Conservation (phyloP, 2,329 filamentous ascomycete species). For the Penicillium concentricum region DNA sequence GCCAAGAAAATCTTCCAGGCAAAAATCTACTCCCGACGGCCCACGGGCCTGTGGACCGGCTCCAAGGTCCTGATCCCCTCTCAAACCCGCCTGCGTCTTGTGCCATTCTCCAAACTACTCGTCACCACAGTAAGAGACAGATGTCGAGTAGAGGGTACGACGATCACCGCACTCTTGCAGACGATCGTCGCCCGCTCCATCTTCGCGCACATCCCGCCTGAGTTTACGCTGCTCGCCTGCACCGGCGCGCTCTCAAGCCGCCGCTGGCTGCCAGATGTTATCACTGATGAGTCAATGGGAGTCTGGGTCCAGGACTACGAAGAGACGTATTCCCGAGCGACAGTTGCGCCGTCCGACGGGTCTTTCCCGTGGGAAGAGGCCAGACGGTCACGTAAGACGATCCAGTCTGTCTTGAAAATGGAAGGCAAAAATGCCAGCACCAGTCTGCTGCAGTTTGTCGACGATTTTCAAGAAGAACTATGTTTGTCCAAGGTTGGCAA, state of each 20-base stretch:
- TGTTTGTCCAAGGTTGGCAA: conserved; percentile 42
- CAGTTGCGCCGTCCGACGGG: conserved; percentile 4
- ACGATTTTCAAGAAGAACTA: conserved; percentile 38
- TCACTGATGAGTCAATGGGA: conserved; percentile 40
- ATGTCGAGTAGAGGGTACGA: conserved; percentile 41
- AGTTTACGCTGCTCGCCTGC: conserved; percentile 33
- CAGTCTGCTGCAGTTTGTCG: conserved; percentile 43
- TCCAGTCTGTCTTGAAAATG: conserved; percentile 26
- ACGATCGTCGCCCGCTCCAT: conserved; percentile 40
- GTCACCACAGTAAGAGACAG: conserved; percentile 31
- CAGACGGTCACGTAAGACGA: conserved; percentile 28
- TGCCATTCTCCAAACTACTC: conserved; percentile 32
- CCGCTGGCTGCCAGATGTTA: conserved; percentile 34
- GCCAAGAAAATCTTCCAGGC: conserved; percentile 33
- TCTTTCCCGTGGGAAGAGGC: conserved; percentile 38
- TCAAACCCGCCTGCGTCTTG: conserved; percentile 29
- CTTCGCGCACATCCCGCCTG: conserved; percentile 31
- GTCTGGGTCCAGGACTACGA: conserved; percentile 38
- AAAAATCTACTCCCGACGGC: conserved; percentile 30
- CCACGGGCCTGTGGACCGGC: conserved; percentile 39
- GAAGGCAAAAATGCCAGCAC: conserved; percentile 35
- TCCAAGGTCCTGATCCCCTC: conserved; percentile 24
- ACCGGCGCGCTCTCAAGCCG: conserved; percentile 41
- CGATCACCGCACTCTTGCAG: conserved; percentile 44
- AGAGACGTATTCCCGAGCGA: conserved; percentile 29